Conservation (phyloP, 2,329 filamentous ascomycete species). For the Colletotrichum sp. region DNA sequence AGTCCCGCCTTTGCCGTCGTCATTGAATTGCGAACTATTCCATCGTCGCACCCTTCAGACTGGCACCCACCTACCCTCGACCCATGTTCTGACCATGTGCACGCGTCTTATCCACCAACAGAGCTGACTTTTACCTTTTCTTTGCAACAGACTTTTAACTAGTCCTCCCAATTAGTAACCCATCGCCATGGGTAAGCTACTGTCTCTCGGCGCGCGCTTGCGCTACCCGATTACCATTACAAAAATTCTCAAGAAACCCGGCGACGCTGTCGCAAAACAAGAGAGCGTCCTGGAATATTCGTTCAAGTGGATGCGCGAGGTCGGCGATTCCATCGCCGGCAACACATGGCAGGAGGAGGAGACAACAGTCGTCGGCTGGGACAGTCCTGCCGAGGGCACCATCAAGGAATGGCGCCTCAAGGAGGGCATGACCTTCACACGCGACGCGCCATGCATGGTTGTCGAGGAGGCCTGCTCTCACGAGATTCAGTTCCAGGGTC, state of each 20-base stretch:
- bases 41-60: not conserved
- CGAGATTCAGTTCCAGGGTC: slow-evolving; percentile 86
- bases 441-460: slow-evolving; percentile 67
- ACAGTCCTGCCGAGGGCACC: slow-evolving; percentile 82
- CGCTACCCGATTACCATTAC: slow-evolving; percentile 95
- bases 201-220: slow-evolving; percentile 66
- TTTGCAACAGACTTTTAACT: not conserved
- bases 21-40: not conserved
- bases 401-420: slow-evolving; percentile 78
- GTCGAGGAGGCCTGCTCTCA: slow-evolving; percentile 93
- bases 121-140: not conserved
- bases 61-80: not conserved
- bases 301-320: slow-evolving; percentile 79
- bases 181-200: slow-evolving; percentile 47
- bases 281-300: slow-evolving; percentile 86
- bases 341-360: slow-evolving; percentile 71
- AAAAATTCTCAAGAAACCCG: slow-evolving; percentile 77
- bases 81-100: not conserved
- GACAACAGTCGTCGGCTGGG: slow-evolving; percentile 77
- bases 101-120: not conserved
- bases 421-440: slow-evolving; percentile 67
- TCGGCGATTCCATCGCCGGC: slow-evolving; percentile 67
- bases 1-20: not conserved
- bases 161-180: not conserved
- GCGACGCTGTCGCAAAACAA: slow-evolving; percentile 77